These are phyloP conservation scores for Lyophyllum semitale DNA, from an alignment of 768 basidiomycete species.

Conservation along the genomic window DNA sequence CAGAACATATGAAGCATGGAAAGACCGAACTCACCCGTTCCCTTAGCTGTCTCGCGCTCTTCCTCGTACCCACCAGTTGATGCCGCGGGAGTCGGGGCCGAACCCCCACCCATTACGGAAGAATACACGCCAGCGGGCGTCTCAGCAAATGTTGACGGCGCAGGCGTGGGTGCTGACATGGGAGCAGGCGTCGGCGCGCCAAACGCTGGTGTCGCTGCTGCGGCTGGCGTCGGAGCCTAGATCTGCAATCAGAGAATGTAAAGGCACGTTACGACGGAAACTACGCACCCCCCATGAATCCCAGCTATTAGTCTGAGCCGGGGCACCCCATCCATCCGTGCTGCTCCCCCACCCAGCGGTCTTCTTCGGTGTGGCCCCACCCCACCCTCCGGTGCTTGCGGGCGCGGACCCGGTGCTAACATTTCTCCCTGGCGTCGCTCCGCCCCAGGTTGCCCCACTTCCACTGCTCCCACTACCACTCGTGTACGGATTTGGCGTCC, in stretches of 20 bases:
- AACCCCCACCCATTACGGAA: neutral
- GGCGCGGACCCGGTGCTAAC: conserved; percentile 1
- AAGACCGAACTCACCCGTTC: neutral
- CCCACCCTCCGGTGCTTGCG: conserved; percentile 33
- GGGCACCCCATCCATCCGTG: conserved; percentile 16
- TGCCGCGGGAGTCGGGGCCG: conserved; percentile 6
- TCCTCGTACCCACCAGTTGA: neutral
- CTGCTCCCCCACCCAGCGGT: conserved; percentile 29
- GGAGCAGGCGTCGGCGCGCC: conserved; percentile 18
- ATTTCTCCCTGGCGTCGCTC: conserved; percentile 31
- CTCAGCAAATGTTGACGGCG: conserved; percentile 1
- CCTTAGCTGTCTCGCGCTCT: conserved; percentile 4
- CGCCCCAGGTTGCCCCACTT: conserved; percentile 39
- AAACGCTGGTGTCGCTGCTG: conserved; percentile 43
- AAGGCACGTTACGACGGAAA: neutral
- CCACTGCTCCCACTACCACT: conserved; percentile 50
- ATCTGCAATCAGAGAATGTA: conserved; percentile 1
- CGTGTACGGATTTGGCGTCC: conserved; percentile 74
- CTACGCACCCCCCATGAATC: conserved; percentile 26
- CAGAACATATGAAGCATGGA: neutral
- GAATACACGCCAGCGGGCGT: conserved; percentile 11
- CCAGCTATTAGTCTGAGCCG: conserved; percentile 22
- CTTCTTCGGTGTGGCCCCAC: conserved; percentile 47
- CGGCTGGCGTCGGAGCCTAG: conserved; percentile 52
- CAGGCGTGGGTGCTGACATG: conserved; percentile 18